Percentiles rank a stretch among this genome's conserved stretches.
Conservation (phyloP, 2,329 filamentous ascomycete species). For the Fusarium nygamai region DNA sequence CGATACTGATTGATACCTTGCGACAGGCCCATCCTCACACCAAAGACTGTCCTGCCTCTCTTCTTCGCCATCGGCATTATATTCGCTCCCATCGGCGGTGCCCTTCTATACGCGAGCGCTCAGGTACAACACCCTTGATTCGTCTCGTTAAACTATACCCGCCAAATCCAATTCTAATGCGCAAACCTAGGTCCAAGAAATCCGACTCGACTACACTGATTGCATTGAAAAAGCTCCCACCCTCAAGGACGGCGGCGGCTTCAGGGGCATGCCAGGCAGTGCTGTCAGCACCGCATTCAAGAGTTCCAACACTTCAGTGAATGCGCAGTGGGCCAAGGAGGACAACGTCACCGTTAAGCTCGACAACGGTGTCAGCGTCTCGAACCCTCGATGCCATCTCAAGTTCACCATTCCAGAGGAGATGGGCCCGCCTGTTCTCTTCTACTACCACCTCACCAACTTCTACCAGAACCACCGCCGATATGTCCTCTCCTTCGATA, state of each 20-base stretch:
- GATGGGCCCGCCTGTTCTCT: constrained; percentile 82
- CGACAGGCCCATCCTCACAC: constrained; percentile 87
- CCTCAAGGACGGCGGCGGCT: constrained; percentile 46
- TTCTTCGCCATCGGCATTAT: constrained; percentile 93
- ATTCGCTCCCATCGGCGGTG: constrained; percentile 90
- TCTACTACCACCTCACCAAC: constrained; percentile 96
- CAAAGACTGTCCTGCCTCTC: constrained; percentile 89
- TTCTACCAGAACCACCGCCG: constrained; percentile 99
- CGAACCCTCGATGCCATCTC: constrained; percentile 72
- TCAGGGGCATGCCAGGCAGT: constrained; percentile 63
- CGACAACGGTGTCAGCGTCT: constrained; percentile 46
- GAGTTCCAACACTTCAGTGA: constrained; percentile 53
- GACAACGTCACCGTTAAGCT: constrained; percentile 50
- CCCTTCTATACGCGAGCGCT: constrained; percentile 86
- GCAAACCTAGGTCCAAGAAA: constrained; percentile 79
- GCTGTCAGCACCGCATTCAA: constrained; percentile 79
- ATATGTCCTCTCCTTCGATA: constrained; percentile 90
- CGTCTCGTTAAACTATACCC: background rate
- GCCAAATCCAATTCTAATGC: constrained; percentile 15
- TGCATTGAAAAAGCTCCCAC: constrained; percentile 70
- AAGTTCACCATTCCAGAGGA: constrained; percentile 82
- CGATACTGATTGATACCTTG: constrained; percentile 55
- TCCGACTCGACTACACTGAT: constrained; percentile 88
- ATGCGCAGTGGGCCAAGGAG: constrained; percentile 56
- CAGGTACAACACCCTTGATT: constrained; percentile 60